Percentiles rank a stretch among this genome's conserved stretches.
Evolutionary conservation across 345 rosid species (phyloP).

Genomic region (Hypericum perforatum): DNA sequence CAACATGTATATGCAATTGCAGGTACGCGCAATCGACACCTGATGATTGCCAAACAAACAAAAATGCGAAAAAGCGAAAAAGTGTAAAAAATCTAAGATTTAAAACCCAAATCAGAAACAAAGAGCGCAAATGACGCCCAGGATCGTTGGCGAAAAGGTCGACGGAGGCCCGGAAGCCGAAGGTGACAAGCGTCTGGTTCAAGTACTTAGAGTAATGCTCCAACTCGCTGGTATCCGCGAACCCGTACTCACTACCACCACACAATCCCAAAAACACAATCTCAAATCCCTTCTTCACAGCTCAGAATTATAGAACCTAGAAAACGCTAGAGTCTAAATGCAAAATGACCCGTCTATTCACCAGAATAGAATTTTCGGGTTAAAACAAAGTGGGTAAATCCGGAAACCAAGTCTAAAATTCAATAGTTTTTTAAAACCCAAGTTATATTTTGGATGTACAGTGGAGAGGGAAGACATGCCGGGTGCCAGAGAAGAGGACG

Average conservation of each 20-base stretch:
- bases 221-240: conserved; percentile 72
- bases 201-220: conserved; percentile 82
- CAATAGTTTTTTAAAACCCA: too few relatives aligned
- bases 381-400: too few relatives aligned
- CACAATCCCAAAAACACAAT: neutral
- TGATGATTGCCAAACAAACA: conserved; percentile 15
- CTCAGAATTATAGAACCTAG: too few relatives aligned
- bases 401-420: too few relatives aligned
- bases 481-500: too few relatives aligned
- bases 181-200: conserved; percentile 88
- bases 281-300: too few relatives aligned
- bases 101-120: neutral
- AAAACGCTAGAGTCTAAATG: too few relatives aligned
- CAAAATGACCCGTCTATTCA: too few relatives aligned
- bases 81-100: neutral
- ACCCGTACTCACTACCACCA: conserved; percentile 58
- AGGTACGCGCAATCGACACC: conserved; percentile 92
- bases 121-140: conserved; percentile 23
- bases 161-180: conserved; percentile 84
- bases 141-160: conserved; percentile 93
- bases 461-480: too few relatives aligned
- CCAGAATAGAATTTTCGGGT: too few relatives aligned
- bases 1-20: conserved; percentile 82
- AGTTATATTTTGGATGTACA: too few relatives aligned
- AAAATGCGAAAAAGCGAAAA: neutral